Conservation (phyloP, 345 rosid genomes). For the Psidium guajava region DNA sequence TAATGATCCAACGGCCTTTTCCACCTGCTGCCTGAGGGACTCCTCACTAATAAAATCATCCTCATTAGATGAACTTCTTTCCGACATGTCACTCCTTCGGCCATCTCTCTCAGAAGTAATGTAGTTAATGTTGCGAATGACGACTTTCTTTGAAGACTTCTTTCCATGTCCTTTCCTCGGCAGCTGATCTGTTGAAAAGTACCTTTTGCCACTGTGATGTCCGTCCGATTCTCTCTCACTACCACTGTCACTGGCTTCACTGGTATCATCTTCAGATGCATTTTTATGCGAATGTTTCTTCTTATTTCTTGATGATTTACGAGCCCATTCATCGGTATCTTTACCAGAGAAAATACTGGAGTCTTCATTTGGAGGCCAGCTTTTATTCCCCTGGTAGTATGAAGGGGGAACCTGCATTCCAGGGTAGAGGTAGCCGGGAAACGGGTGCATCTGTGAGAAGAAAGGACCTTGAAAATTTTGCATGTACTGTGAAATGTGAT, state of each 20-base stretch:
- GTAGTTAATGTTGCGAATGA: conserved; percentile 91
- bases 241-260: conserved; percentile 35
- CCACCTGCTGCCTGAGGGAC: conserved; percentile 69
- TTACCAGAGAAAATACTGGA: conserved; percentile 14
- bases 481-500: conserved; percentile 65
- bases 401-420: conserved; percentile 70
- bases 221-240: conserved; percentile 36
- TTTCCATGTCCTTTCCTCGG: conserved; percentile 52
- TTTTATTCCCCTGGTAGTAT: conserved; percentile 63
- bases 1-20: conserved; percentile 76
- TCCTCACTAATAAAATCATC: conserved; percentile 39
- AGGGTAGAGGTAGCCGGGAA: conserved; percentile 56
- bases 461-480: conserved; percentile 67
- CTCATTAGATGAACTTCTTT: conserved; percentile 45
- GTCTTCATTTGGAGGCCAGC: conserved; percentile 75
- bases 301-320: conserved; percentile 47
- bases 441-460: conserved; percentile 50
- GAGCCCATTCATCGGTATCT: conserved; percentile 33
- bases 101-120: conserved; percentile 77
- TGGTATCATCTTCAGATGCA: conserved; percentile 36
- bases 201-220: conserved; percentile 11
- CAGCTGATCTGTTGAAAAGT: conserved; percentile 12
- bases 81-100: conserved; percentile 36
- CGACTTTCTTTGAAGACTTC: conserved; percentile 75
- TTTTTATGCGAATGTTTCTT: conserved; percentile 37